Conservation (phyloP, 148 eudicot genomes). For the Camellia japonica region DNA sequence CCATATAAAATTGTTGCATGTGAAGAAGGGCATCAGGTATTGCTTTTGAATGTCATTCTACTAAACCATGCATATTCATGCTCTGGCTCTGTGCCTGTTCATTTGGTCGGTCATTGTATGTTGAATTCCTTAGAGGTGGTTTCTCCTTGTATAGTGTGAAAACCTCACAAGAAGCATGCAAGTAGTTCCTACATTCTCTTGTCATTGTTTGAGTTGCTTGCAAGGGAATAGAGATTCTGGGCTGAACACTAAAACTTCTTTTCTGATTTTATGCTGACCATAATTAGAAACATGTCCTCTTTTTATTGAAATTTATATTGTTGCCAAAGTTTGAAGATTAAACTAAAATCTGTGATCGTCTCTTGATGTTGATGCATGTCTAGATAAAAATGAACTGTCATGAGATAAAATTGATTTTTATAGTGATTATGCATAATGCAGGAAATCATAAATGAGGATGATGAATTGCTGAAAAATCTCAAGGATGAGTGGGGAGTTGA, state of each 20-base stretch:
- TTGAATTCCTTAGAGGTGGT: not conserved
- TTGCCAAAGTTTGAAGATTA: not conserved
- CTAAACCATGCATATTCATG: not conserved
- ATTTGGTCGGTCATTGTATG: not conserved
- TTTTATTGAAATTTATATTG: not conserved
- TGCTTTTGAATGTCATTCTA: not conserved
- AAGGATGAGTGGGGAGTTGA: conserved; percentile 21
- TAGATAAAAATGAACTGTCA: not conserved
- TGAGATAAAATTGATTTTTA: not conserved
- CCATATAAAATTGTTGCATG: conserved; percentile 53
- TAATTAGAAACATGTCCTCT: not conserved
- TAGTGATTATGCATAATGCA: conserved; percentile 6
- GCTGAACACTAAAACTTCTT: not conserved
- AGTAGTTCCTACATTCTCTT: not conserved
- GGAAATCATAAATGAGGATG: conserved; percentile 18
- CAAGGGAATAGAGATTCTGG: conserved; percentile 5
- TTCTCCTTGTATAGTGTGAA: not conserved
- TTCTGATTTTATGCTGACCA: not conserved
- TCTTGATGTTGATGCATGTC: not conserved
- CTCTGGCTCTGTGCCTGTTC: not conserved
- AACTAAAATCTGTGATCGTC: not conserved
- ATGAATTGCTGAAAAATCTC: conserved; percentile 21
- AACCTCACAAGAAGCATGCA: not conserved
- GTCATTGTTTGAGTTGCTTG: conserved; percentile 3
- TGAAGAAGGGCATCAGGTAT: conserved; percentile 53